A percentile compares a stretch with the other conserved stretches of the same genome.
phyloP scores from a whole-genome alignment of 805 yeast species.

The Isabelozyma pseudorhagii region DNA sequence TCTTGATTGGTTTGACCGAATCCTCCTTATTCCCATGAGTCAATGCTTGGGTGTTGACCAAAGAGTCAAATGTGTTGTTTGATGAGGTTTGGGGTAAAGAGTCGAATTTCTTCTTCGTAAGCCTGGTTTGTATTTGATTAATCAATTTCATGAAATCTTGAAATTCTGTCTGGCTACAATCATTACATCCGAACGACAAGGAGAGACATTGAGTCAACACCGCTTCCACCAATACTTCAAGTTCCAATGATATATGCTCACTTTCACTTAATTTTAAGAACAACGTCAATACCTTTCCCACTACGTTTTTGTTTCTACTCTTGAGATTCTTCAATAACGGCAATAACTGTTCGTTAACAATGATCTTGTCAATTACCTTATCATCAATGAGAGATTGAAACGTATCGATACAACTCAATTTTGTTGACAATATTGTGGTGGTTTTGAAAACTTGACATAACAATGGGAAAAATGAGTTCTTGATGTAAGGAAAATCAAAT shows the following conservation, averaged over 20 bases:
- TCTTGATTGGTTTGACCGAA: conserved; percentile 1
- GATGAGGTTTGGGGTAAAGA: conserved; percentile 11
- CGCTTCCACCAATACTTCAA: conserved; percentile 25
- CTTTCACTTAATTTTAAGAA: conserved; percentile 50
- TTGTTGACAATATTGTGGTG: conserved; percentile 80
- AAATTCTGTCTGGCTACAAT: conserved; percentile 34
- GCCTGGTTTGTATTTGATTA: conserved; percentile 16
- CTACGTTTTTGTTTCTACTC: conserved; percentile 67
- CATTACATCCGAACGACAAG: conserved; percentile 36
- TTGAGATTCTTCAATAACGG: conserved; percentile 76
- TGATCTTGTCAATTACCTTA: conserved; percentile 65
- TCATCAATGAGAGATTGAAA: conserved; percentile 55
- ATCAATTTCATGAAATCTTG: conserved; percentile 20
- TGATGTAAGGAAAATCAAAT: conserved; percentile 66
- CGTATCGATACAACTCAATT: conserved; percentile 61
- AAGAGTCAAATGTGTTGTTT: conserved; percentile 10
- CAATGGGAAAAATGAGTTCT: conserved; percentile 72
- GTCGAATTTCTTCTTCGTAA: conserved; percentile 16
- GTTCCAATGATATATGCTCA: conserved; percentile 25
- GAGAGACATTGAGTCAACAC: conserved; percentile 29
- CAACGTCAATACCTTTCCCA: conserved; percentile 44
- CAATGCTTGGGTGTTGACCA: conserved; percentile 18
- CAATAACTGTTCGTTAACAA: conserved; percentile 73
- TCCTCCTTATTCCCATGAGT: conserved; percentile 1
- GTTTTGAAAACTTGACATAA: conserved; percentile 72